A percentile compares a stretch with the other conserved stretches of the same genome.
These are phyloP conservation scores for Beauveria pseudobassiana DNA, from an alignment of 2,329 filamentous ascomycete genomes.

Conservation along the genomic window DNA sequence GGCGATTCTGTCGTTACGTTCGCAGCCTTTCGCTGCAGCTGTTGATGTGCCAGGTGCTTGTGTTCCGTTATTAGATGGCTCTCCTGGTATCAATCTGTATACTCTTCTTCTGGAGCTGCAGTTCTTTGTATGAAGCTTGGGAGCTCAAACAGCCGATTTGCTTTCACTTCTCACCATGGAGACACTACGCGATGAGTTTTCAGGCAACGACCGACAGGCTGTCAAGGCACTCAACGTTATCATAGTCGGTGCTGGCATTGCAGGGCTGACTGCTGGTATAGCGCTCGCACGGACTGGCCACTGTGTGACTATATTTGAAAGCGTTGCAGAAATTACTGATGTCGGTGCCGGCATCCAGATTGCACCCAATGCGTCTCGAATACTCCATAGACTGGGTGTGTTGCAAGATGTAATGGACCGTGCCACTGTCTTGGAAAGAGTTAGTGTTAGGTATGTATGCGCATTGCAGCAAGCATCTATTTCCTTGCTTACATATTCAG, in stretches of 20 bases:
- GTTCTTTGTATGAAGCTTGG: too few species aligned
- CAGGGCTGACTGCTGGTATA: slow-evolving; percentile 32
- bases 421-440: slow-evolving; percentile 20
- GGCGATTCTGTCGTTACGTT: too few species aligned
- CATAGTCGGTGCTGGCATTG: slow-evolving; percentile 34
- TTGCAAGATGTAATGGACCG: slow-evolving; percentile 54
- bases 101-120: background rate
- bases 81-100: background rate
- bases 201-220: background rate
- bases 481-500: slow-evolving; percentile 4
- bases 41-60: background rate
- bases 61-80: background rate
- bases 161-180: background rate
- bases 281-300: slow-evolving; percentile 25
- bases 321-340: slow-evolving; percentile 18
- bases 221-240: slow-evolving; percentile 13
- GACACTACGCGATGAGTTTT: background rate
- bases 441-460: slow-evolving; percentile 23
- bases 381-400: slow-evolving; percentile 64
- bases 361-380: slow-evolving; percentile 73
- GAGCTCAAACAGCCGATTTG: background rate
- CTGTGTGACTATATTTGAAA: slow-evolving; percentile 20
- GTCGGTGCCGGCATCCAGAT: slow-evolving; percentile 81
- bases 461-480: background rate
- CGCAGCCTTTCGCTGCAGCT: background rate